Conservation (phyloP, 768 basidiomycete genomes). For the Vishniacozyma victoriae region DNA sequence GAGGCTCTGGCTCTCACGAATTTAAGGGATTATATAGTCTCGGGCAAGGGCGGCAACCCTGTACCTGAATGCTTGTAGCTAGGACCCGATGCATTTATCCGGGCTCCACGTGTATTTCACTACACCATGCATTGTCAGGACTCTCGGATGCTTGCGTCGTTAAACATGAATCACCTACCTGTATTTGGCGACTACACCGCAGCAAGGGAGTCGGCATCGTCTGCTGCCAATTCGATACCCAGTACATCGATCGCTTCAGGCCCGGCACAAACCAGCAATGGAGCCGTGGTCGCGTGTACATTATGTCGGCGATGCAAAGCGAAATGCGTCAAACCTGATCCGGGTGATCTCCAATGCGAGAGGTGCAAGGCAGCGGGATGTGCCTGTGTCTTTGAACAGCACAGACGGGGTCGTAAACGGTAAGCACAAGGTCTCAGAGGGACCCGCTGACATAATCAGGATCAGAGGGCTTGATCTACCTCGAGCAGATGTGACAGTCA, state of each 20-base stretch:
- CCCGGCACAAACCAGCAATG: too few species aligned
- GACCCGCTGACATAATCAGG: background rate
- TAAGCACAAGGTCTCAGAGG: background rate
- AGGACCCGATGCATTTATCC: background rate
- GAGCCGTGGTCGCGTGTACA: conserved; percentile 14
- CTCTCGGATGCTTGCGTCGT: too few species aligned
- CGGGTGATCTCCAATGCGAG: conserved; percentile 5
- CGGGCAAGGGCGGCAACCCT: conserved; percentile 62
- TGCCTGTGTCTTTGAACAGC: conserved; percentile 4
- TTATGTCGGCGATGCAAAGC: conserved; percentile 15
- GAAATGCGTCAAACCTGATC: conserved; percentile 8
- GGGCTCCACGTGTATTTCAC: too few species aligned
- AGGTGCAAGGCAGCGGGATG: conserved; percentile 9
- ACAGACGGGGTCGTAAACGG: conserved; percentile 14
- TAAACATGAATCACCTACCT: too few species aligned
- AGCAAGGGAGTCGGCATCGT: too few species aligned
- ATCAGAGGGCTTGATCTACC: background rate
- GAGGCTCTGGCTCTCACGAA: conserved; percentile 51
- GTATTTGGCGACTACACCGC: too few species aligned
- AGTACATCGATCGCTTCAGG: too few species aligned
- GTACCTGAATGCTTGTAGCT: conserved; percentile 53
- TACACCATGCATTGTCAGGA: too few species aligned
- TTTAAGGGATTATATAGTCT: conserved; percentile 62
- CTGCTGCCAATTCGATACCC: too few species aligned
- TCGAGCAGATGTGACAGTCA: background rate